A percentile compares a stretch with the other conserved stretches of the same genome.
phyloP scores from a whole-genome alignment of 345 rosid genomes.

The Populus ilicifolia region DNA sequence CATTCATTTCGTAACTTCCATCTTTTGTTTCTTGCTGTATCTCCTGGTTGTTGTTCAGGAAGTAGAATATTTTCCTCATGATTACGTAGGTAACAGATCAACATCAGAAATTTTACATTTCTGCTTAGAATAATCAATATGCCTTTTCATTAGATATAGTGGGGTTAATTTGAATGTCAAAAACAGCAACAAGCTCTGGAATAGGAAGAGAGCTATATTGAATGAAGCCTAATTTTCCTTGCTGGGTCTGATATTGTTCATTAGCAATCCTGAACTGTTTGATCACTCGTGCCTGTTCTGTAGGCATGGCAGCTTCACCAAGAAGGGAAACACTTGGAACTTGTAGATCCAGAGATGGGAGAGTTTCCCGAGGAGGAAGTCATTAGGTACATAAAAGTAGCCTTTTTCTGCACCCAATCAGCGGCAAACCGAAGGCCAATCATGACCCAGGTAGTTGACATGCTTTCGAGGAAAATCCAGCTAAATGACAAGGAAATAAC shows the following conservation, averaged over 20 bases:
- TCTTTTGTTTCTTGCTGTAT: neutral
- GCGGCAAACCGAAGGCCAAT: conserved; percentile 47
- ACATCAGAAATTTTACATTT: neutral
- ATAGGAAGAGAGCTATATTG: neutral
- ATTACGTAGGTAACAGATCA: neutral
- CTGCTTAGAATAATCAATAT: neutral
- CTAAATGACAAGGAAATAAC: conserved; percentile 51
- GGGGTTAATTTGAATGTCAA: too few species aligned
- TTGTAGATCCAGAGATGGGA: conserved; percentile 52
- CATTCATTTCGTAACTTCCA: neutral
- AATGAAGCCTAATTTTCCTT: neutral
- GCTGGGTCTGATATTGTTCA: neutral
- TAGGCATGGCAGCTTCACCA: conserved; percentile 63
- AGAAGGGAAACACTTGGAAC: conserved; percentile 45
- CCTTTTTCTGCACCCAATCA: conserved; percentile 67
- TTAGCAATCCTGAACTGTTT: neutral
- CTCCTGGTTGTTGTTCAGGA: neutral
- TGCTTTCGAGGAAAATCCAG: conserved; percentile 47
- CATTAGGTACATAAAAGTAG: conserved; percentile 53
- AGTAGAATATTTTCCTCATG: neutral
- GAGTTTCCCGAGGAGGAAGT: conserved; percentile 49
- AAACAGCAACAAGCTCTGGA: neutral
- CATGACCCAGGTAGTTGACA: conserved; percentile 64
- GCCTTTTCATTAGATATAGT: neutral
- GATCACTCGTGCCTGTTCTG: neutral